phyloP scores from a whole-genome alignment of 2,329 filamentous ascomycete species.

The Aurifilum marmelostoma region DNA sequence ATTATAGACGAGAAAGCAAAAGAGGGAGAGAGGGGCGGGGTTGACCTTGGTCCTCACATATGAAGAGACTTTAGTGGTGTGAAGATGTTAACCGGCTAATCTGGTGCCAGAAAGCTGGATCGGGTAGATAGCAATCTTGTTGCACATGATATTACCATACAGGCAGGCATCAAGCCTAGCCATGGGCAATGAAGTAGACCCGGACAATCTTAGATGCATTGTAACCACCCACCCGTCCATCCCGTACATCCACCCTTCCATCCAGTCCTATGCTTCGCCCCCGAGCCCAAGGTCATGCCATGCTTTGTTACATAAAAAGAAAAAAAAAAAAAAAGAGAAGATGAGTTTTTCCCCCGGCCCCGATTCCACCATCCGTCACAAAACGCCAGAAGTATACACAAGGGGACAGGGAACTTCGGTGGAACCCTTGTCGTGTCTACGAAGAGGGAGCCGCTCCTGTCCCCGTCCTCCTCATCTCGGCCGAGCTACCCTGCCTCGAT shows the following conservation, averaged over 20 bases:
- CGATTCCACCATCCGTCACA: too few species aligned
- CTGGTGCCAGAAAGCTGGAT: too few species aligned
- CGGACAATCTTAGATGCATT: too few species aligned
- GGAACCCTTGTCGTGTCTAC: neutral
- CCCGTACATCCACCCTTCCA: neutral
- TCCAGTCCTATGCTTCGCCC: neutral
- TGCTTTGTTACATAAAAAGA: neutral
- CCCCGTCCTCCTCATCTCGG: constrained; percentile 4
- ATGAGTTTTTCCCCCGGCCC: neutral
- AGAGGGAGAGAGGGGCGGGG: too few species aligned
- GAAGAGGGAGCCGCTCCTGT: neutral
- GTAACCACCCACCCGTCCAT: neutral
- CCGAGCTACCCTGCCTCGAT: constrained; percentile 33
- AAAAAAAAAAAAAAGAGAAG: neutral
- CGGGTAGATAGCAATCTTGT: neutral
- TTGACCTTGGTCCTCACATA: too few species aligned
- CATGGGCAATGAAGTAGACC: neutral
- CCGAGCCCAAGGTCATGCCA: neutral
- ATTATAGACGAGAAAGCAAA: too few species aligned
- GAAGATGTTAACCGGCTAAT: too few species aligned
- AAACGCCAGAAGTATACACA: neutral
- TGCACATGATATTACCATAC: neutral
- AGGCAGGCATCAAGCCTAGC: neutral
- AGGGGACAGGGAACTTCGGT: neutral
- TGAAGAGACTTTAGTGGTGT: too few species aligned